Conservation (phyloP, 129 eudicot species). For the Flaveria robusta region DNA sequence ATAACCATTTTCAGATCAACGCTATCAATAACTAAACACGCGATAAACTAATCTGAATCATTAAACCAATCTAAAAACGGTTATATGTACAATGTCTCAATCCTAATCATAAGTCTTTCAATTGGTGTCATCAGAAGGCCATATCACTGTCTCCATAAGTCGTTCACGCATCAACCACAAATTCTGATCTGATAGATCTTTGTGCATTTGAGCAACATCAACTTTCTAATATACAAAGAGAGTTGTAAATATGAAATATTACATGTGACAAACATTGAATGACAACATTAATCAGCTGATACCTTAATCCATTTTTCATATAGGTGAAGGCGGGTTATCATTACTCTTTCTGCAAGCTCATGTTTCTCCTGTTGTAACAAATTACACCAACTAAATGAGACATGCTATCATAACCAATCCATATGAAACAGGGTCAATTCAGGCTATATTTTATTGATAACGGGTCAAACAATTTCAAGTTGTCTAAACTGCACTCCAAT, state of each 20-base stretch:
- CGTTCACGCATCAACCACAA: constrained; percentile 94
- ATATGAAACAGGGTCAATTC: no score
- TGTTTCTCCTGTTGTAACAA: no score
- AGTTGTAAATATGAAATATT: not conserved
- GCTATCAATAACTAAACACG: no score
- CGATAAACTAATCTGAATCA: no score
- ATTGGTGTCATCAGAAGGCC: constrained; percentile 82
- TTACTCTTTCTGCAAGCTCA: no score
- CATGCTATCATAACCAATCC: no score
- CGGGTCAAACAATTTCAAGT: not conserved
- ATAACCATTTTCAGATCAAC: no score
- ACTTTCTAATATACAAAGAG: constrained; percentile 53
- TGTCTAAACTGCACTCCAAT: no score
- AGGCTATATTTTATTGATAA: constrained; percentile 19
- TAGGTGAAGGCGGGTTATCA: no score
- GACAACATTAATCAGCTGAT: not conserved
- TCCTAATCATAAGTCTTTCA: constrained; percentile 40
- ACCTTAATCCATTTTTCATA: constrained; percentile 85
- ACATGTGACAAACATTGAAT: not conserved
- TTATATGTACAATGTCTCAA: constrained; percentile 31
- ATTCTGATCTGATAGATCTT: constrained; percentile 76
- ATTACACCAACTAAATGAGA: no score
- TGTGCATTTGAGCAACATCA: constrained; percentile 73
- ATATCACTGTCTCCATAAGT: constrained; percentile 68
- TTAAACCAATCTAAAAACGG: constrained; percentile 14